A percentile compares a stretch with the other conserved stretches of the same genome.
Conservation (phyloP, 2,329 filamentous ascomycete genomes). For the Aureobasidium sp. region DNA sequence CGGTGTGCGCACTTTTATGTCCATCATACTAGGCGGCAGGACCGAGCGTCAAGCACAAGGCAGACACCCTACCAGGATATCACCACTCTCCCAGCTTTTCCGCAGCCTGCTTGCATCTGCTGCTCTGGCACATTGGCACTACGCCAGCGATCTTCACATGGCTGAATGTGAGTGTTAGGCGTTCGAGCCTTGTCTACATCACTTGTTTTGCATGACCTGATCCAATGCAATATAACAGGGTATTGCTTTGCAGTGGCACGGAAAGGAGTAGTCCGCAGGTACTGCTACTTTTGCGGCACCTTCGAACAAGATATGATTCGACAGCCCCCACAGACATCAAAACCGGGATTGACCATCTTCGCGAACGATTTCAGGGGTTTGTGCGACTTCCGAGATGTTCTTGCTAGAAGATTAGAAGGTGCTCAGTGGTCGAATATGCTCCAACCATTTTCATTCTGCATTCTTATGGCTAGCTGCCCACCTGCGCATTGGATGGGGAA, state of each 20-base stretch:
- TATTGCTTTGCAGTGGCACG: background rate
- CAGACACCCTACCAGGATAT: background rate
- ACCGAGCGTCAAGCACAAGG: background rate
- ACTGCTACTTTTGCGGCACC: background rate
- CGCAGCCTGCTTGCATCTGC: background rate
- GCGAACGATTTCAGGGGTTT: background rate
- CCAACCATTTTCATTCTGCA: background rate
- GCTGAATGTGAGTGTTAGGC: background rate
- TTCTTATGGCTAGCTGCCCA: background rate
- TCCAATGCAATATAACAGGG: background rate
- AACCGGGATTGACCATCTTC: background rate
- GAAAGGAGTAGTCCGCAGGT: background rate
- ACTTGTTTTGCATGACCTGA: background rate
- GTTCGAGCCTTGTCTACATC: background rate
- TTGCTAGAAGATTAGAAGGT: background rate
- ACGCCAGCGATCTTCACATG: background rate
- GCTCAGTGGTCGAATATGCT: background rate
- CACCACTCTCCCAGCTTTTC: background rate
- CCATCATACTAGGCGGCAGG: background rate
- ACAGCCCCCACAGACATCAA: background rate
- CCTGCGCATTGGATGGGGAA: background rate
- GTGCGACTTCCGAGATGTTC: background rate
- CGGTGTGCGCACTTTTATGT: background rate
- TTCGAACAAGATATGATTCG: background rate
- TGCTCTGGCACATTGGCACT: background rate